Evolutionary conservation across 2,329 filamentous ascomycete genomes (phyloP).

Genomic region (Monosporascus sp.): DNA sequence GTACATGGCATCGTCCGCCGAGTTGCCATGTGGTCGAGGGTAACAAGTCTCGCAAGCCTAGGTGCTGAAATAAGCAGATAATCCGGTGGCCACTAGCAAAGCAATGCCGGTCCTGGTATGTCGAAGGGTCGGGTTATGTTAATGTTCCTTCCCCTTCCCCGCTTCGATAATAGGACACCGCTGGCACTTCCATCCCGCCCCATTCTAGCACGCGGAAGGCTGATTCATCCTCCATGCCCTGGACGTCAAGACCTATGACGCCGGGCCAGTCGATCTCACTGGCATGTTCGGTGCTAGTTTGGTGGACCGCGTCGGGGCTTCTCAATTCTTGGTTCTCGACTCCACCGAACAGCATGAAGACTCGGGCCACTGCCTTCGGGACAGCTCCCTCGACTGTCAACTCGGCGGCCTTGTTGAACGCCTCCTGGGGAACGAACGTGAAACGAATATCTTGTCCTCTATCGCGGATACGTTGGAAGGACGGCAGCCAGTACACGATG

Average conservation of each 20-base stretch:
- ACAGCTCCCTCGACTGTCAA: not conserved
- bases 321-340: not conserved
- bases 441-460: slow-evolving; percentile 2
- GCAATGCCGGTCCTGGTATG: too few species aligned
- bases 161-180: not conserved
- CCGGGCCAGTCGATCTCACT: not conserved
- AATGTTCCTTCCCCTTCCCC: not conserved
- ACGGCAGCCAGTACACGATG: slow-evolving; percentile 9
- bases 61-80: too few species aligned
- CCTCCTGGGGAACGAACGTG: slow-evolving; percentile 1
- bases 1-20: too few species aligned
- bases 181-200: not conserved
- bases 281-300: not conserved
- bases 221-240: not conserved
- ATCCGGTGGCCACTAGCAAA: too few species aligned
- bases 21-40: too few species aligned
- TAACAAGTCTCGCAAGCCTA: too few species aligned
- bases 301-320: not conserved
- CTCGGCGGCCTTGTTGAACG: not conserved
- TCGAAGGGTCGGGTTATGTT: too few species aligned
- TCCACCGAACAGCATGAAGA: too few species aligned
- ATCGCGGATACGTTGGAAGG: slow-evolving; percentile 3
- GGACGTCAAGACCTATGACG: not conserved
- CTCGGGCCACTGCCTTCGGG: not conserved
- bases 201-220: not conserved